Evolutionary conservation across 345 rosid genomes (phyloP).

Genomic region (Schrenkiella parvula): DNA sequence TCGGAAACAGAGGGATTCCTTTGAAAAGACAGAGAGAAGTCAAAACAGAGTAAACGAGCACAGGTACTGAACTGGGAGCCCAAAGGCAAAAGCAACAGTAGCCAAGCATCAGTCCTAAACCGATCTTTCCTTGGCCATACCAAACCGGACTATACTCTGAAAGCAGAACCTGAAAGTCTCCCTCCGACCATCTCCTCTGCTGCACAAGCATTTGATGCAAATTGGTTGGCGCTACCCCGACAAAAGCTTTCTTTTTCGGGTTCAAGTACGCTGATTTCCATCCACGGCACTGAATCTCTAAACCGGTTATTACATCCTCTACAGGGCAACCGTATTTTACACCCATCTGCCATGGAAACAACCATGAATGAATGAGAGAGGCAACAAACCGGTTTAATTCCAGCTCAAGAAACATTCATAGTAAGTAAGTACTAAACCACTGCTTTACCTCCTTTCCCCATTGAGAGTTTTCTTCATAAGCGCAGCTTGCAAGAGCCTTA

Average conservation of each 20-base stretch:
- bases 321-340: slow-evolving; percentile 60
- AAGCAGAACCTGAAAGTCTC: slow-evolving; percentile 58
- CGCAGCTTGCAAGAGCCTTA: slow-evolving; percentile 56
- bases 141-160: slow-evolving; percentile 57
- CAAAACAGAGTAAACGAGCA: slow-evolving; percentile 43
- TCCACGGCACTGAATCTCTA: slow-evolving; percentile 61
- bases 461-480: slow-evolving; percentile 47
- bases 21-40: slow-evolving; percentile 59
- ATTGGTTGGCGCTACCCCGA: slow-evolving; percentile 56
- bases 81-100: slow-evolving; percentile 47
- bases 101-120: slow-evolving; percentile 46
- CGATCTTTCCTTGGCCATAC: slow-evolving; percentile 50
- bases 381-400: neutral
- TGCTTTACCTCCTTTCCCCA: slow-evolving; percentile 73
- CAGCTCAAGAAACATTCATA: neutral
- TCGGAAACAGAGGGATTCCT: slow-evolving; percentile 65
- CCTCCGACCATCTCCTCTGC: slow-evolving; percentile 79
- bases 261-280: slow-evolving; percentile 63
- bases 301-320: slow-evolving; percentile 81
- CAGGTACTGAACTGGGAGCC: slow-evolving; percentile 56
- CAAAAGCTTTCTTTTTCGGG: slow-evolving; percentile 56
- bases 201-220: slow-evolving; percentile 58
- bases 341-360: slow-evolving; percentile 56
- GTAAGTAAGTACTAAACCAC: neutral
- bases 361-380: neutral